Evolutionary conservation across 768 basidiomycete genomes (phyloP).

Genomic region (Phanerodontia chrysosporium): DNA sequence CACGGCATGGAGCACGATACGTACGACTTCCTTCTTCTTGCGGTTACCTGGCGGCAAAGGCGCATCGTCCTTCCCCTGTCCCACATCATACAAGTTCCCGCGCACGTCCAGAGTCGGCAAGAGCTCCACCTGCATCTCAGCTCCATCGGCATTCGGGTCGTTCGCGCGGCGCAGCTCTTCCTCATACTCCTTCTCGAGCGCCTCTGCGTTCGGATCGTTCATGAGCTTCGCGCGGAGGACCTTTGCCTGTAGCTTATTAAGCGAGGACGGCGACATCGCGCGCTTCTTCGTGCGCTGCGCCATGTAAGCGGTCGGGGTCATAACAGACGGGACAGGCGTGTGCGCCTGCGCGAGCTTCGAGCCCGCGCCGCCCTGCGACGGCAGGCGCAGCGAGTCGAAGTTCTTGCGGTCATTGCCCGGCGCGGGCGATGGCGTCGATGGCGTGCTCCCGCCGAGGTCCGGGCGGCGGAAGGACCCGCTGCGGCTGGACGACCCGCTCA

Average conservation of each 20-base stretch:
- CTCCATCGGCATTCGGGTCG: slow-evolving; percentile 28
- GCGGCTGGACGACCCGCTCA: slow-evolving; percentile 66
- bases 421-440: slow-evolving; percentile 53
- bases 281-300: neutral
- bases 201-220: slow-evolving; percentile 69
- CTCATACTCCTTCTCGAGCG: slow-evolving; percentile 85
- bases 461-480: slow-evolving; percentile 87
- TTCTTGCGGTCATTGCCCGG: slow-evolving; percentile 35
- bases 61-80: slow-evolving; percentile 65
- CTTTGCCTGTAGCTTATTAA: slow-evolving; percentile 91
- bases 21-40: slow-evolving; percentile 71
- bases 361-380: slow-evolving; percentile 52
- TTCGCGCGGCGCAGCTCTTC: slow-evolving; percentile 48
- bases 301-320: slow-evolving; percentile 57
- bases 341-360: slow-evolving; percentile 50
- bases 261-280: slow-evolving; percentile 65
- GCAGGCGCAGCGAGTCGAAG: slow-evolving; percentile 57
- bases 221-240: slow-evolving; percentile 89
- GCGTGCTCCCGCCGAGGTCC: slow-evolving; percentile 47
- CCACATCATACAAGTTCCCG: slow-evolving; percentile 89
- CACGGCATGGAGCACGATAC: neutral
- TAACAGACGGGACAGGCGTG: slow-evolving; percentile 88
- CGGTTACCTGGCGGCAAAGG: slow-evolving; percentile 59
- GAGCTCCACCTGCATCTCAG: slow-evolving; percentile 63
- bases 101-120: slow-evolving; percentile 84